A percentile compares a stretch with the other conserved stretches of the same genome.
These are phyloP conservation scores for Cyclanthera cordifolia DNA, from an alignment of 306 rosid genomes.

Conservation along the genomic window DNA sequence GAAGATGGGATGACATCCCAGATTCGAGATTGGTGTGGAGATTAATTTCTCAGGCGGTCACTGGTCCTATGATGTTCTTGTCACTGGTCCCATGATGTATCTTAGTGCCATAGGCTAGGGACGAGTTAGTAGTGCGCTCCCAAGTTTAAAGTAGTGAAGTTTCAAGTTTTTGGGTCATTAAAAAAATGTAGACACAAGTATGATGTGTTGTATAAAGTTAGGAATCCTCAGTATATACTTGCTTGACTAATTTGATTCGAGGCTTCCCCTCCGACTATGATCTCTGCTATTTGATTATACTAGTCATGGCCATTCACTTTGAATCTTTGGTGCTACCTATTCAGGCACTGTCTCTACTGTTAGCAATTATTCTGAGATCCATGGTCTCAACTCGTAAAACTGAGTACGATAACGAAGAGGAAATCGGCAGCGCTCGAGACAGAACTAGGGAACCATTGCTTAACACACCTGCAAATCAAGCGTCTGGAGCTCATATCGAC, in stretches of 20 bases:
- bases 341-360: conserved; percentile 63
- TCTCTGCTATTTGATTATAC: neutral
- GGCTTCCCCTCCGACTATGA: neutral
- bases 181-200: neutral
- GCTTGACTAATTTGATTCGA: neutral
- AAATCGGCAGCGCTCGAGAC: conserved; percentile 28
- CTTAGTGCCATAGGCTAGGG: no score
- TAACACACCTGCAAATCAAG: conserved; percentile 46
- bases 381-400: conserved; percentile 37
- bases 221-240: neutral
- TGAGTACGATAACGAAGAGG: conserved; percentile 49
- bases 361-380: conserved; percentile 63
- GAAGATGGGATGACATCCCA: no score
- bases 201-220: neutral
- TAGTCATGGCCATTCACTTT: neutral
- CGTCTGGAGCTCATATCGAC: conserved; percentile 49
- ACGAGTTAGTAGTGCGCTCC: no score
- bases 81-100: no score
- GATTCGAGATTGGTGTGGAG: no score
- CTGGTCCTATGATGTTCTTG: no score
- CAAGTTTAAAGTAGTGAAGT: no score
- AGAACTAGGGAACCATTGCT: conserved; percentile 60
- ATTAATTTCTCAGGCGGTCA: no score
- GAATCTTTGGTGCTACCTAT: conserved; percentile 18
- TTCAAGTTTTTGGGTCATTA: no score